phyloP scores from a whole-genome alignment of 495 filamentous ascomycete genomes.

The Cercophora samala region DNA sequence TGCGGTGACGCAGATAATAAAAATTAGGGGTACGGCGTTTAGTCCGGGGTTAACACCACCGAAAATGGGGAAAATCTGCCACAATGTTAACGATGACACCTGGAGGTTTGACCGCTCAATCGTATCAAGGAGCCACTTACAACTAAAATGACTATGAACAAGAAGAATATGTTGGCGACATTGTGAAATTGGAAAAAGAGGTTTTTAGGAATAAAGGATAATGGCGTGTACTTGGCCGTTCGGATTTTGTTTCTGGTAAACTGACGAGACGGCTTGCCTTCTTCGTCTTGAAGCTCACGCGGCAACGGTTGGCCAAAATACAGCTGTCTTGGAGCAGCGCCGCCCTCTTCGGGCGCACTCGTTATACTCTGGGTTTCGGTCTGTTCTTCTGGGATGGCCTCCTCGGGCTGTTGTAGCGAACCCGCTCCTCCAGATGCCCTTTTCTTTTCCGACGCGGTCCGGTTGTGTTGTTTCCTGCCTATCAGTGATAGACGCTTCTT shows the following conservation, averaged over 20 bases:
- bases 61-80: conserved; percentile 92
- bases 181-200: conserved; percentile 97
- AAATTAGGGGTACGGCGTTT: conserved; percentile 86
- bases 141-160: conserved; percentile 90
- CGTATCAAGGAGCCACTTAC: conserved; percentile 53
- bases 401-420: conserved; percentile 39
- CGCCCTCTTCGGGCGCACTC: conserved; percentile 35
- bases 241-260: conserved; percentile 95
- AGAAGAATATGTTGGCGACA: conserved; percentile 96
- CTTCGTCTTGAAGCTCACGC: conserved; percentile 72
- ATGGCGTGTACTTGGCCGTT: conserved; percentile 92
- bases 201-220: conserved; percentile 98
- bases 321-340: conserved; percentile 45
- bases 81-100: conserved; percentile 4
- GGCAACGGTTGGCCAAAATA: conserved; percentile 89
- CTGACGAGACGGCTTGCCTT: conserved; percentile 64
- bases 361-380: conserved; percentile 34
- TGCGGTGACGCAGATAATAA: conserved; percentile 88
- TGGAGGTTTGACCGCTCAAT: conserved; percentile 5
- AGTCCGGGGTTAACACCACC: conserved; percentile 87
- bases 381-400: conserved; percentile 37
- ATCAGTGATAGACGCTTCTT: conserved; percentile 83
- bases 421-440: conserved; percentile 56
- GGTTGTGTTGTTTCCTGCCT: conserved; percentile 69
- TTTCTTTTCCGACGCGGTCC: conserved; percentile 66